Evolutionary conservation across 2,329 filamentous ascomycete species (phyloP), one percentile per base, ranked within the genome.

Genomic region (Westerdykella aurantiaca): DNA sequence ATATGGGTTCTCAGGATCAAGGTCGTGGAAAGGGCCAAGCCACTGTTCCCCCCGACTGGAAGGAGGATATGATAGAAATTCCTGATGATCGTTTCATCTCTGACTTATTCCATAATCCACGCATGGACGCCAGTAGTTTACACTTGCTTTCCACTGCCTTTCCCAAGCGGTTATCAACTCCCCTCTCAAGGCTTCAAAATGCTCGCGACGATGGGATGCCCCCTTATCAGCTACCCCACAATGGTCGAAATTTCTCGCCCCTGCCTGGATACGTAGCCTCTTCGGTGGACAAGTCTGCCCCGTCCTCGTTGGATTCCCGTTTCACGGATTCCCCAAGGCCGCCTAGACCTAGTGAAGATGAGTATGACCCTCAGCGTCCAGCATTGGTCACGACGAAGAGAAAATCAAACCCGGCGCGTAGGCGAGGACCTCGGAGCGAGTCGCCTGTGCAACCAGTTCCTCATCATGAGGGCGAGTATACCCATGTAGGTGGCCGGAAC

Each of bases 61-160:
- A 74, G 46, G 71, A 70, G 44, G 73, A 81, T 45, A 81, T 83
- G 78, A 73, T 84, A 41, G 73, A 78, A 50, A 66, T 83, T 35
- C 80, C 80, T 1, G 74, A 77, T 49, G 64, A 69, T 23, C 65
- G 70, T 16, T 63, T 72, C 42, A 71, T 82, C 34, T 66, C 63
- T 17, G 69, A 71, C 18, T 63, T 82, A 18, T 66, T 75, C 14
- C 68, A 72, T 44, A 70, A 73, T 29, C 72, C 70, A 7, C 78
- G 78, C 11, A 80, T 82, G 72, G 74, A 80, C 54, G 73, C 77
- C 34, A 64, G 72, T 37, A 81, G 80, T 57, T 62, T 79, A 10
- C 68, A 67, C 31, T 64, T 78, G 34, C 70, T 80, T 45, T 69
- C 70, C 9, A 73, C 72, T 38, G 73, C 74, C 6, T 73, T 80